Base-by-base conservation (phyloP, 192 early-diverging fungal species). In the Rhizoclosmatium sp. region DNA sequence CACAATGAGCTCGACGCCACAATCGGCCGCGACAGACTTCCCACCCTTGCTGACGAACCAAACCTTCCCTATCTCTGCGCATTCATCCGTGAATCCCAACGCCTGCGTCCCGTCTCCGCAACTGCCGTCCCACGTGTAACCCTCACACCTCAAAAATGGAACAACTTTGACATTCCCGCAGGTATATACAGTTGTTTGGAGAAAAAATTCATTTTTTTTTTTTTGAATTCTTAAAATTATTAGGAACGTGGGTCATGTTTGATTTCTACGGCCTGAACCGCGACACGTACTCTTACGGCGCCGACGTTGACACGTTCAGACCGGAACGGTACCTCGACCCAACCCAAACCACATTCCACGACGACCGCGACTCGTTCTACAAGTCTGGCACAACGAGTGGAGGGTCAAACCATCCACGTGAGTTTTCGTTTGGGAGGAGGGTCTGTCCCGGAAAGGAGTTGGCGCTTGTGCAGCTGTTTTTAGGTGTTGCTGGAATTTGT, bases 371-470 rank as follows among this genome's bases (percentile, higher is more conserved):
- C 54, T 23, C 48, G 1, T 71, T 71, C 51, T n/a, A n/a, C n/a
- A 56, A 71, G 12, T 7, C 21, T 16, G 39, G 10, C 12, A 21
- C 23, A 0, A 19, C 21, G 47, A 49, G 54, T 40, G 69, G 51
- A 5, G 3, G 23, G 19, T 2, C 48, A 2, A 54, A 46, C n/a
- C 69, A 71, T 71, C 69, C 69, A 40, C 47, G 69, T 19, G 51
- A 49, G 16, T 71, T 71, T 41, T 71, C 69, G 41, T 49, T 54
- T 41, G 69, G 69, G 9, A 48, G 69, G 2, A n/a, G 69, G 4
- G 69, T 71, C 0, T 71, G 69, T 71, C 69, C 69, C 47, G 69
- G 69, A 1, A 71, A 71, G 69, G 69, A 70, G 10, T 70, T 70
- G 49, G 69, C 69, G 40, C 69, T 51, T 23, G 51, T 70, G 69